Percentiles rank a stretch among this genome's conserved stretches.
Evolutionary conservation across 2,329 filamentous ascomycete species (phyloP).

Genomic region (Trichoderma sp.): DNA sequence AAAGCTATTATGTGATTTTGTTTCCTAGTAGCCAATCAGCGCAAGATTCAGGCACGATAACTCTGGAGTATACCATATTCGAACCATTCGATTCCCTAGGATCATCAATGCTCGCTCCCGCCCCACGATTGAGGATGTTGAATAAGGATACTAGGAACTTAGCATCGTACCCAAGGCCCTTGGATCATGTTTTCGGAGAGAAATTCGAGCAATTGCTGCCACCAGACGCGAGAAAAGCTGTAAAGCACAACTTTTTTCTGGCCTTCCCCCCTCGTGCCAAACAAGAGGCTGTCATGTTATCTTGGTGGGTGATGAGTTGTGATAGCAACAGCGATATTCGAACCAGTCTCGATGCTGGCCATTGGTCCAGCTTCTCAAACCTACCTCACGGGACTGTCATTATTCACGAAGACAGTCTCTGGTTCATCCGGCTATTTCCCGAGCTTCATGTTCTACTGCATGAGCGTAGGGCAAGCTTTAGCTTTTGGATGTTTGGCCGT

Average conservation of each 20-base stretch:
- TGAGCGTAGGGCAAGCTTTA: slow-evolving; percentile 31
- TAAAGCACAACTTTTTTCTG: slow-evolving; percentile 46
- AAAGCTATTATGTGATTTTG: slow-evolving; percentile 43
- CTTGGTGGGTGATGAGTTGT: slow-evolving; percentile 47
- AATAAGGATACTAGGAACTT: background rate
- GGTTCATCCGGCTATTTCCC: slow-evolving; percentile 45
- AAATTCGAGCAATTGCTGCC: slow-evolving; percentile 38
- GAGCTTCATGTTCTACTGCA: slow-evolving; percentile 40
- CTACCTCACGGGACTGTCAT: slow-evolving; percentile 41
- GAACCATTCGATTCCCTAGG: slow-evolving; percentile 31
- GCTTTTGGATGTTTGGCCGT: slow-evolving; percentile 46
- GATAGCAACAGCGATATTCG: slow-evolving; percentile 47
- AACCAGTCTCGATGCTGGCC: slow-evolving; percentile 44
- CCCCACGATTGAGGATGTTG: slow-evolving; percentile 10
- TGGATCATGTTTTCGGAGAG: slow-evolving; percentile 37
- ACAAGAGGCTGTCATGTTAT: slow-evolving; percentile 42
- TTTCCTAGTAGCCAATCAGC: slow-evolving; percentile 37
- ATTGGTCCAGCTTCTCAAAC: slow-evolving; percentile 50
- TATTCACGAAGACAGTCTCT: slow-evolving; percentile 47
- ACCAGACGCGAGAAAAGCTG: slow-evolving; percentile 18
- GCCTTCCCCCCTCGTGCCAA: slow-evolving; percentile 47
- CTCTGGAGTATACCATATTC: slow-evolving; percentile 45
- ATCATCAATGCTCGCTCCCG: slow-evolving; percentile 33
- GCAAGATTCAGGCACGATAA: slow-evolving; percentile 36
- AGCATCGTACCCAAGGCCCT: slow-evolving; percentile 29